phyloP scores from a whole-genome alignment of 23 red algal genomes.

The Gracilaria domingensis region DNA sequence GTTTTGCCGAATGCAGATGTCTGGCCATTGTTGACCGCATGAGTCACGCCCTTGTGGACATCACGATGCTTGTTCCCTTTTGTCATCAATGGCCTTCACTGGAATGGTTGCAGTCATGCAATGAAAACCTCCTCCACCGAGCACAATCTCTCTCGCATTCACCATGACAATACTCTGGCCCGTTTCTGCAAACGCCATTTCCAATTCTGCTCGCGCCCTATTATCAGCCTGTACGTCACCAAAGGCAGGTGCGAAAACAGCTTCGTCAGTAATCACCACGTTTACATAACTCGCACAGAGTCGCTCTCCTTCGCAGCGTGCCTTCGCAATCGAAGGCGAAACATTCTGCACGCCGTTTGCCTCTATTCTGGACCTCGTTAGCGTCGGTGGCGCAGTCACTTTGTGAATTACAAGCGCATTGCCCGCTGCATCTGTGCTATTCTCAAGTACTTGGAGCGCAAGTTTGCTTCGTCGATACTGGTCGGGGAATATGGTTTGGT shows the following conservation, averaged over 20 bases:
- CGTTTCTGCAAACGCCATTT: conserved; percentile 28
- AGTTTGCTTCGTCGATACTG: conserved; percentile 30
- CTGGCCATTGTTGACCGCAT: neutral
- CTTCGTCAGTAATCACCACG: conserved; percentile 68
- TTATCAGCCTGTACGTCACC: conserved; percentile 27
- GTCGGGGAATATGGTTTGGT: conserved; percentile 12
- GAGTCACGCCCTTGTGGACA: neutral
- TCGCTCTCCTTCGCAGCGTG: conserved; percentile 56
- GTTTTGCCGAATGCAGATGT: neutral
- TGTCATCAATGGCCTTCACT: no score
- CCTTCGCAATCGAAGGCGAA: conserved; percentile 8
- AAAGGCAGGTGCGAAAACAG: conserved; percentile 71
- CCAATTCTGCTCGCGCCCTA: conserved; percentile 43
- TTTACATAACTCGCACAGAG: conserved; percentile 82
- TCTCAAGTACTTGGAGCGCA: conserved; percentile 51
- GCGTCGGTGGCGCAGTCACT: conserved; percentile 5
- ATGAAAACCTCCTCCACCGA: conserved; percentile 82
- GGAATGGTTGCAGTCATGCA: conserved; percentile 63
- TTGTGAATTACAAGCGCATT: conserved; percentile 46
- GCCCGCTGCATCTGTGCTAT: conserved; percentile 41
- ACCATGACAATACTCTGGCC: conserved; percentile 52
- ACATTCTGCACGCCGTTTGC: conserved; percentile 20
- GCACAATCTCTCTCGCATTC: conserved; percentile 80
- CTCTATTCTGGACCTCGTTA: neutral
- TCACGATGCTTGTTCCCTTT: neutral